Conservation (phyloP, 1,284 basidiomycete genomes). For the Pterulicium gracile region DNA sequence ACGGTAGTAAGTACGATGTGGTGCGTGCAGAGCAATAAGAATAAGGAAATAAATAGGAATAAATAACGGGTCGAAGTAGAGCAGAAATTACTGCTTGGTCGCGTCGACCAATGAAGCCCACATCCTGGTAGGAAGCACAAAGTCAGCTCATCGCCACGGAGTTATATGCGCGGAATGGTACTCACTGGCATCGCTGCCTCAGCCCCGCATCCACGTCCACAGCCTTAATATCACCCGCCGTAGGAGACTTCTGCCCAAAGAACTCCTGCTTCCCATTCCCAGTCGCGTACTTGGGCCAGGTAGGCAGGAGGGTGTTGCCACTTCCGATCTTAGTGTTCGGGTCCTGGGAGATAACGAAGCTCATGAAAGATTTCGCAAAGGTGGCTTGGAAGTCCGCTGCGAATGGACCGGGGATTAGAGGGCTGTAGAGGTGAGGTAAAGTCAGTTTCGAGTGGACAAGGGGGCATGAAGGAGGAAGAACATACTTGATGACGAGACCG, state of each 20-base stretch:
- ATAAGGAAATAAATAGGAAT: no score
- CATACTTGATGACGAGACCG: not conserved
- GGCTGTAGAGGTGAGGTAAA: not conserved
- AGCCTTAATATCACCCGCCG: constrained; percentile 15
- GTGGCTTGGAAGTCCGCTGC: constrained; percentile 26
- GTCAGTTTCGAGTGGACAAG: not conserved
- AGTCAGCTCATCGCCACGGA: no score
- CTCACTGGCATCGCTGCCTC: constrained; percentile 21
- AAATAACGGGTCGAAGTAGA: no score
- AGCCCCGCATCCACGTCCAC: constrained; percentile 15
- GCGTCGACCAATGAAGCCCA: no score
- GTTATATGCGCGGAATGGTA: constrained; percentile 2
- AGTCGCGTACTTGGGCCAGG: constrained; percentile 17
- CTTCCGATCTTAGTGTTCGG: constrained; percentile 24
- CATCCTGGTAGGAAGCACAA: no score
- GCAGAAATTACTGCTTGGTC: no score
- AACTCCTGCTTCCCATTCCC: constrained; percentile 21
- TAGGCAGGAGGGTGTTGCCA: constrained; percentile 18
- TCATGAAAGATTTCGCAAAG: constrained; percentile 29
- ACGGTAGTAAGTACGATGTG: no score
- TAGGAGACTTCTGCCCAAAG: constrained; percentile 21
- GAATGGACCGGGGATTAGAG: constrained; percentile 16
- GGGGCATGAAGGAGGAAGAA: not conserved
- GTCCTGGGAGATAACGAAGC: constrained; percentile 22
- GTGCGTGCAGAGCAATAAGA: no score